Evolutionary conservation across 192 early-diverging fungal species (phyloP).

Genomic region (Mortierella claussenii): DNA sequence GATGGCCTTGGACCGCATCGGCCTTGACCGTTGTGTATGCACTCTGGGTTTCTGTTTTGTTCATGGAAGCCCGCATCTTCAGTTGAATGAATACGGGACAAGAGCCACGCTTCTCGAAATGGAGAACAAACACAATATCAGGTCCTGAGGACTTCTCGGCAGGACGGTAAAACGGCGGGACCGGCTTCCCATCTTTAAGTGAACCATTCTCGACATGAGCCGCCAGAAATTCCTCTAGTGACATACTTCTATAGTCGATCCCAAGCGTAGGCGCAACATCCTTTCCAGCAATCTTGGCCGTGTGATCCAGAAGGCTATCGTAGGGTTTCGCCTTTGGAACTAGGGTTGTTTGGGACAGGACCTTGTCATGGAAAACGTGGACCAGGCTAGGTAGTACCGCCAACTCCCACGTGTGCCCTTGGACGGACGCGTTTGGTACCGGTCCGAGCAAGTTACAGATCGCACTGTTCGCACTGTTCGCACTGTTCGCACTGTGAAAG

Average conservation of each 20-base stretch:
- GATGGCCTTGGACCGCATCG: slow-evolving; percentile 9
- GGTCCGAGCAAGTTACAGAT: not conserved
- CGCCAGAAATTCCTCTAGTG: slow-evolving; percentile 20
- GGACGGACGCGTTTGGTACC: slow-evolving; percentile 7
- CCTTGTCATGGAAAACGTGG: slow-evolving; percentile 22
- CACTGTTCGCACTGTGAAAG: slow-evolving; percentile 23
- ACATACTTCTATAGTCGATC: slow-evolving; percentile 9
- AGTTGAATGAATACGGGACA: slow-evolving; percentile 22
- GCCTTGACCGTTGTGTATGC: slow-evolving; percentile 5
- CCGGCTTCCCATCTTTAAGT: slow-evolving; percentile 4
- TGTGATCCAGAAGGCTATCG: slow-evolving; percentile 3
- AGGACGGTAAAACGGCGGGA: slow-evolving; percentile 19
- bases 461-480: no score
- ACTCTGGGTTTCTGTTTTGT: not conserved
- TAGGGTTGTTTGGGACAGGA: slow-evolving; percentile 15
- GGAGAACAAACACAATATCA: slow-evolving; percentile 33
- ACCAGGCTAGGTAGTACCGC: slow-evolving; percentile 7
- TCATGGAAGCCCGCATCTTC: slow-evolving; percentile 16
- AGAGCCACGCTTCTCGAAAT: slow-evolving; percentile 12
- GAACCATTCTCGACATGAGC: slow-evolving; percentile 8
- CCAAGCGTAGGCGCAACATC: not conserved
- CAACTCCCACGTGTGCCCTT: slow-evolving; percentile 17
- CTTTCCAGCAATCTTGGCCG: slow-evolving; percentile 11
- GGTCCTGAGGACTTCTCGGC: slow-evolving; percentile 6
- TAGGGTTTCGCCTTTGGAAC: no score